Evolutionary conservation across 1,139 yeast genomes (phyloP).

Genomic region (Geotrichum restrictum): DNA sequence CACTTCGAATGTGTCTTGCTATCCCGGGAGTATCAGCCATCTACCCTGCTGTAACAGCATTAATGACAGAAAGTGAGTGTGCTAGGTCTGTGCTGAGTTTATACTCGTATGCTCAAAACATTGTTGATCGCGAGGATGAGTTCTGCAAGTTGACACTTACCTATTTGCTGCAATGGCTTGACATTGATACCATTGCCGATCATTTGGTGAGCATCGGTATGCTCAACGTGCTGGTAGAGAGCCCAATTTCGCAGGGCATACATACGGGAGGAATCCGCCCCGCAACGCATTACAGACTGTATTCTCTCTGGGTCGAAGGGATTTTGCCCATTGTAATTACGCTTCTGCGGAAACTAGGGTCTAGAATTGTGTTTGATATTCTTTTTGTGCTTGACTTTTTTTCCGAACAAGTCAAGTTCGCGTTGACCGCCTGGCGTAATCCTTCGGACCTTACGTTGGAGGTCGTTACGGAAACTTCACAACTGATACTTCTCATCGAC

Average conservation of each 20-base stretch:
- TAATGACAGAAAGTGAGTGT: constrained; percentile 57
- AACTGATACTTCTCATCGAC: constrained; percentile 63
- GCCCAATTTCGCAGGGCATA: constrained; percentile 64
- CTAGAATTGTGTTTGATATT: constrained; percentile 59
- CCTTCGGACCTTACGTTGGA: constrained; percentile 62
- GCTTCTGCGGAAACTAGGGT: constrained; percentile 60
- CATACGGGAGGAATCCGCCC: constrained; percentile 63
- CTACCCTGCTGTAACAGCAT: constrained; percentile 50
- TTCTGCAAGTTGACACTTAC: constrained; percentile 71
- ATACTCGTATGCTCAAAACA: constrained; percentile 53
- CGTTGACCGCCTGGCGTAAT: constrained; percentile 67
- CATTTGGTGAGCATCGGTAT: constrained; percentile 62
- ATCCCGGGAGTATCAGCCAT: constrained; percentile 51
- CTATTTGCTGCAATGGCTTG: constrained; percentile 65
- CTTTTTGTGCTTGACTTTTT: constrained; percentile 62
- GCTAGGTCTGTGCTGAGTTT: constrained; percentile 60
- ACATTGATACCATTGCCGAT: constrained; percentile 62
- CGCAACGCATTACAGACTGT: constrained; percentile 51
- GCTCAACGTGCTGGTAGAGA: constrained; percentile 65
- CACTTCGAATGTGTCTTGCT: constrained; percentile 55
- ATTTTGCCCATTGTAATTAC: constrained; percentile 64
- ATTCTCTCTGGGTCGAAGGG: constrained; percentile 79
- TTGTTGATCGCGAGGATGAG: constrained; percentile 55
- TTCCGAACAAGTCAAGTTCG: constrained; percentile 56
- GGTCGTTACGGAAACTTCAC: constrained; percentile 72